A percentile compares a stretch with the other conserved stretches of the same genome.
phyloP scores from a whole-genome alignment of 176 grass and related monocot species.

The Eleusine coracana region DNA sequence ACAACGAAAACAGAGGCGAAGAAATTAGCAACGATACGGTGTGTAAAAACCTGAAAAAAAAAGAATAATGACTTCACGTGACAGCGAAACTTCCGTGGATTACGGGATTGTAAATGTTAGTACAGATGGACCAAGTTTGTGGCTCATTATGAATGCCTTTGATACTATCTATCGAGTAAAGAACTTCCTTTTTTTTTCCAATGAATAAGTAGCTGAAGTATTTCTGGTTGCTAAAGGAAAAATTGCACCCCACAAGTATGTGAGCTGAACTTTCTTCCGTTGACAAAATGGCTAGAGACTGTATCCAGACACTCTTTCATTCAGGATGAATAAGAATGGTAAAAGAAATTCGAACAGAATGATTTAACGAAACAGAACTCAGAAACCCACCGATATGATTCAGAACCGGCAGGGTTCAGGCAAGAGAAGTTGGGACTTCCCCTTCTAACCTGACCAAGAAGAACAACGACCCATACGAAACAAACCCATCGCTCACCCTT shows the following conservation, averaged over 20 bases:
- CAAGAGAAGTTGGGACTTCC: constrained; percentile 13
- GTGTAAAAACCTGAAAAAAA: not conserved
- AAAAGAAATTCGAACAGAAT: constrained; percentile 4
- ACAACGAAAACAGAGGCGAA: constrained; percentile 21
- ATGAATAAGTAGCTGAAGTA: not conserved
- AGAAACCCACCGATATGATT: constrained; percentile 16
- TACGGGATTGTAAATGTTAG: not conserved
- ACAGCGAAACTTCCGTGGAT: constrained; percentile 28
- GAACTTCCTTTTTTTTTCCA: not conserved
- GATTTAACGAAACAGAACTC: not conserved
- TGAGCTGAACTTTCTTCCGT: not conserved
- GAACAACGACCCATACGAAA: not conserved
- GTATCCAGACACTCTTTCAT: not conserved
- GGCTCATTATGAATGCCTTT: constrained; percentile 23
- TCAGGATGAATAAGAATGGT: not conserved
- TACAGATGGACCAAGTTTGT: constrained; percentile 9
- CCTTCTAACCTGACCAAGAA: constrained; percentile 21
- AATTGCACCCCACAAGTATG: constrained; percentile 1
- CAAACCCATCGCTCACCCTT: constrained; percentile 22
- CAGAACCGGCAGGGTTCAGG: not conserved
- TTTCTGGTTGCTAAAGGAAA: not conserved
- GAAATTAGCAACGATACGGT: not conserved
- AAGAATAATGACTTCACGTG: not conserved
- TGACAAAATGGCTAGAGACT: not conserved
- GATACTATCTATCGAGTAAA: not conserved